A percentile compares a stretch with the other conserved stretches of the same genome.
These are phyloP conservation scores for Chimonanthus praecox DNA, from an alignment of 164 flowering plant species.

Conservation along the genomic window DNA sequence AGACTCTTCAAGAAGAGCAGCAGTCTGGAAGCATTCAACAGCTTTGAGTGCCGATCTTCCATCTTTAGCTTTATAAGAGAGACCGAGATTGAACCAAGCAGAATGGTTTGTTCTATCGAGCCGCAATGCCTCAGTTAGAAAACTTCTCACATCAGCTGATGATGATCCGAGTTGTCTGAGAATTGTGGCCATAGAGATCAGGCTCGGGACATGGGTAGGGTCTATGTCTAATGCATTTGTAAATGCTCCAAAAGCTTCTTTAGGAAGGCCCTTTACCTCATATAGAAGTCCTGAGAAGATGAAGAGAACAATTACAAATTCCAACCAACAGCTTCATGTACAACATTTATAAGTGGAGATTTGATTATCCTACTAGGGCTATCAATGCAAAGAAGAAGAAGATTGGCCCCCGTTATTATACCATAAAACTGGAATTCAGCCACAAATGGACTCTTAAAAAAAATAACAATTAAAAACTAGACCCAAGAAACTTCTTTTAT, in stretches of 20 bases:
- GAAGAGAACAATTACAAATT: not conserved
- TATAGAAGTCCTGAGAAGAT: conserved; percentile 51
- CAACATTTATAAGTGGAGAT: not conserved
- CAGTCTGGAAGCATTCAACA: conserved; percentile 78
- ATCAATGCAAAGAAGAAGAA: not conserved
- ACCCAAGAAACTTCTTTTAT: no score
- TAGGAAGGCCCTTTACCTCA: conserved; percentile 57
- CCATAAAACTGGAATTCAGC: not conserved
- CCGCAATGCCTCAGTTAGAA: conserved; percentile 63
- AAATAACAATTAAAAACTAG: not conserved
- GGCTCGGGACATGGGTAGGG: conserved; percentile 65
- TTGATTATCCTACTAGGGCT: not conserved
- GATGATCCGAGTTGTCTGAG: conserved; percentile 47
- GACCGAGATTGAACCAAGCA: conserved; percentile 89
- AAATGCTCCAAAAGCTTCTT: conserved; percentile 60
- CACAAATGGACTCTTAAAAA: not conserved
- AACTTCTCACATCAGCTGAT: conserved; percentile 47
- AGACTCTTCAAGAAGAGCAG: conserved; percentile 66
- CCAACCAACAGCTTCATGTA: not conserved
- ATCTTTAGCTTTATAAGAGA: conserved; percentile 45
- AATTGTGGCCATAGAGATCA: conserved; percentile 55
- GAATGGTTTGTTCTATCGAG: conserved; percentile 56
- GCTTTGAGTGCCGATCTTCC: conserved; percentile 49
- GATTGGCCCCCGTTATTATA: not conserved
- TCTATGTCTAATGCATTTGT: conserved; percentile 62